These are phyloP conservation scores for Pulveroboletus frians DNA, from an alignment of 768 basidiomycete species.

Conservation along the genomic window DNA sequence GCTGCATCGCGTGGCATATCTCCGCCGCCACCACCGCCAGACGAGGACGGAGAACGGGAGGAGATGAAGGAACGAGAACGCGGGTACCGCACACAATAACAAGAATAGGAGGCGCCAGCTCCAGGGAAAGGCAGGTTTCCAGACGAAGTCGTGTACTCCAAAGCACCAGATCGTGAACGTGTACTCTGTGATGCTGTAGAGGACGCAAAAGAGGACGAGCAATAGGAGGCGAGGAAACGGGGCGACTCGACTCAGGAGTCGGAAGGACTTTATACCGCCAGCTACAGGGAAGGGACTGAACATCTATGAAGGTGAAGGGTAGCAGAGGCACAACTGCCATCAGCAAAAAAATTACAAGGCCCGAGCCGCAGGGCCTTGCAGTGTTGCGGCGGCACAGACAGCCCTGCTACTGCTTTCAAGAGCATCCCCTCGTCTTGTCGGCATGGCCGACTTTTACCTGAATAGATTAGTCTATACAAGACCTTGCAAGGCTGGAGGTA, in stretches of 20 bases:
- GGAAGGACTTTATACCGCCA: too few relatives aligned
- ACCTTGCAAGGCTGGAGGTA: too few relatives aligned
- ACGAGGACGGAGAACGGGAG: not conserved
- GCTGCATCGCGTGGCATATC: not conserved
- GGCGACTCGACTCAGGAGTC: too few relatives aligned
- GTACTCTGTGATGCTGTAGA: conserved; percentile 11
- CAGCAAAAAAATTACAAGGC: too few relatives aligned
- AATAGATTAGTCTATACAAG: too few relatives aligned
- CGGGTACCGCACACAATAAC: conserved; percentile 10
- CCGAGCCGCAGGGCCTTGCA: too few relatives aligned
- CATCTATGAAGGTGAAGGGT: not conserved
- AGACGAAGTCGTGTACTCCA: not conserved
- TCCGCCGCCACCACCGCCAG: not conserved
- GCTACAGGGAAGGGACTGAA: not conserved
- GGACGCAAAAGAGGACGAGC: not conserved
- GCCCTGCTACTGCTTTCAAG: too few relatives aligned
- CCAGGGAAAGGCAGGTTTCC: conserved; percentile 16
- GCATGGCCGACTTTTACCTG: too few relatives aligned
- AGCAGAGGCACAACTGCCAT: not conserved
- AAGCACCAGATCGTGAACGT: conserved; percentile 10
- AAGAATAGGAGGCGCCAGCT: conserved; percentile 18
- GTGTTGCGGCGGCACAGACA: too few relatives aligned
- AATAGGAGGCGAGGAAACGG: not conserved
- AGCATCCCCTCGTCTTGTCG: too few relatives aligned
- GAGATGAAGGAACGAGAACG: conserved; percentile 10